Conservation (phyloP, 495 filamentous ascomycete genomes). For the Aspergillus mulundensis region DNA sequence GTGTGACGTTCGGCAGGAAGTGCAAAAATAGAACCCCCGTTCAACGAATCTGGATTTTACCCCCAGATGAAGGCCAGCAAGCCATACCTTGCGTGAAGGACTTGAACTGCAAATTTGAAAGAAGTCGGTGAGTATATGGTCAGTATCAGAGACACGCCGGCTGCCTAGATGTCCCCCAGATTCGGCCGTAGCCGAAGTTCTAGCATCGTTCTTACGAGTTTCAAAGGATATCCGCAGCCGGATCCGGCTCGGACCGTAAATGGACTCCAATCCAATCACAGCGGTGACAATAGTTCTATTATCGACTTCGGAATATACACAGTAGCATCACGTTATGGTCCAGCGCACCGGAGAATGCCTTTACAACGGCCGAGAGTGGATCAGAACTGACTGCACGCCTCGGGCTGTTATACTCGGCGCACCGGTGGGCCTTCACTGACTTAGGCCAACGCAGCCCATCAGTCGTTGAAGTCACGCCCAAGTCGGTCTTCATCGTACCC, state of each 20-base stretch:
- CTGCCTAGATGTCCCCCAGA: no score
- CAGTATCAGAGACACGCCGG: not conserved
- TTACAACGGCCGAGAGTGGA: not conserved
- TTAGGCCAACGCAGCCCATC: not conserved
- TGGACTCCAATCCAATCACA: not conserved
- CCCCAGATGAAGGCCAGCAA: not conserved
- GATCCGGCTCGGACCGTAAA: constrained; percentile 12
- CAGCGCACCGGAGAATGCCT: not conserved
- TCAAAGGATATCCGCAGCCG: no score
- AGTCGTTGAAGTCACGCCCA: not conserved
- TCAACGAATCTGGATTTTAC: not conserved
- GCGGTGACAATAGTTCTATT: not conserved
- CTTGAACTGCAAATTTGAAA: not conserved
- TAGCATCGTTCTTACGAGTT: no score
- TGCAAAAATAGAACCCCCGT: constrained; percentile 8
- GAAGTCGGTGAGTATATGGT: constrained; percentile 15
- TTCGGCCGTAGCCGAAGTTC: no score
- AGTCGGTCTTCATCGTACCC: not conserved
- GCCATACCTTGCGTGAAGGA: constrained; percentile 1
- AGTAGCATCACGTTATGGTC: not conserved
- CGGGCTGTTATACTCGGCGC: not conserved
- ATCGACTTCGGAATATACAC: not conserved
- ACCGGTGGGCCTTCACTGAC: not conserved
- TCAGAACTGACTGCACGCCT: not conserved
- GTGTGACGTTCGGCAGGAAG: constrained; percentile 3